Conservation (phyloP, 305 asterid species). For the Salvia sclarea region DNA sequence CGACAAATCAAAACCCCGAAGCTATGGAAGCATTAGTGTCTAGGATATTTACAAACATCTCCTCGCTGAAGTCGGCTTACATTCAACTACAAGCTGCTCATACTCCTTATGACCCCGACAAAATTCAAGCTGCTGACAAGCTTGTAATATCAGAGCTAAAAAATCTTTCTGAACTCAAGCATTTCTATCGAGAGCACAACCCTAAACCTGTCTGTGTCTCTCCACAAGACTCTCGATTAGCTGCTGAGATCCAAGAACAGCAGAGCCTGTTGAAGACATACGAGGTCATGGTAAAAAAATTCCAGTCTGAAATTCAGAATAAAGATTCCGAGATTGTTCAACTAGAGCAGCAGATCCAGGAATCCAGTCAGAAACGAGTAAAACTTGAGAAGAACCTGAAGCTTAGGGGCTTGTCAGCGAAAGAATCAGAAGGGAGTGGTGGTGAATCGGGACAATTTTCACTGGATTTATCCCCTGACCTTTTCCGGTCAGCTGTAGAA, state of each 20-base stretch:
- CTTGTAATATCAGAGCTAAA: conserved; percentile 94
- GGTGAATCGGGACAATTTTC: conserved; percentile 50
- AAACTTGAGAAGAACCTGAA: conserved; percentile 94
- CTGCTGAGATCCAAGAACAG: conserved; percentile 98
- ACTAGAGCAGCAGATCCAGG: conserved; percentile 89
- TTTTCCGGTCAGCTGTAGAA: conserved; percentile 73
- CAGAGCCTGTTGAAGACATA: conserved; percentile 92
- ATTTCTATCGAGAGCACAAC: conserved; percentile 88
- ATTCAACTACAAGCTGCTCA: conserved; percentile 94
- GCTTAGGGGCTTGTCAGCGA: conserved; percentile 84
- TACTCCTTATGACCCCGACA: conserved; percentile 95
- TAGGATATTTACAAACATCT: conserved; percentile 77
- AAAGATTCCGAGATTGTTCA: conserved; percentile 87
- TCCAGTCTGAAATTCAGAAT: conserved; percentile 95
- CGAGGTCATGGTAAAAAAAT: conserved; percentile 97
- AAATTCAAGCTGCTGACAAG: conserved; percentile 96
- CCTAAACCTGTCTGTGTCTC: conserved; percentile 88
- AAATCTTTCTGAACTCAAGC: conserved; percentile 91
- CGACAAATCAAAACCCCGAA: conserved; percentile 81
- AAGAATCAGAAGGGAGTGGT: conserved; percentile 73
- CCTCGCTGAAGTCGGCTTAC: conserved; percentile 91
- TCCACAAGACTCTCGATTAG: conserved; percentile 95
- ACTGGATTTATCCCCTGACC: conserved; percentile 69
- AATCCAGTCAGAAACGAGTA: conserved; percentile 78
- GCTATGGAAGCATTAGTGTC: conserved; percentile 85